Base-by-base conservation (phyloP, 306 rosid species). In the Vigna hirtella region DNA sequence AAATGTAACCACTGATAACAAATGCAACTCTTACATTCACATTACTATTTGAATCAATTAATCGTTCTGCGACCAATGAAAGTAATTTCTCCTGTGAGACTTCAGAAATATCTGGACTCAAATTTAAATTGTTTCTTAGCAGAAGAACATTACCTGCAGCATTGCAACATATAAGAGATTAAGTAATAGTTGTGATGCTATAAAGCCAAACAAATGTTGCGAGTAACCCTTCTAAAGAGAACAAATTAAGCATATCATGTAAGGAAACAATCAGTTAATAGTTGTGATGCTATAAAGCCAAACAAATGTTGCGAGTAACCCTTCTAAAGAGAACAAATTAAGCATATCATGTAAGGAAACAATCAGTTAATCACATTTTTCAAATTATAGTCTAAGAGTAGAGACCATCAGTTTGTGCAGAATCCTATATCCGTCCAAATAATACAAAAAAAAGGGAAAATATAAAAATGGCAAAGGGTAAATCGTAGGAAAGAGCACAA, bases 41-140 rank as follows among this genome's bases (percentile, higher is more conserved):
- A 80, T 93, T 90, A 85, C 91, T 87, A 74, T 96, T 96, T 55
- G 97, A 91, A 82, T 96, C 99, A 83, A 93, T 90, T 76, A 96
- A 77, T 72, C 94, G 85, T 63, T 91, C 99, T 42, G 98, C 98
- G 76, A 96, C 94, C 69, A 96, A 84, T 9, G 98, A 88, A 66
- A 96, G 95, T 76, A 96, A 83, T 83, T 91, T 93, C 90, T 96
- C 98, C 86, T 93, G 99, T 13, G 99, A 93, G 79, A 96, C 91
- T 86, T 93, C 98, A 52, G 89, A 66, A 30, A 88, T 85, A 83
- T 96, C 98, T 24, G 94, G 85, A 74, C 93, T 90, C 88, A 96
- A 80, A 87, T 78, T 83, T 78, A 96, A 81, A 88, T 84, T 84
- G 88, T 96, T 96, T 83, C 88, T 88, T 66, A 96, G 87, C 49